Percentiles rank a stretch among this genome's conserved stretches.
phyloP scores from a whole-genome alignment of 1,139 yeast species.

The Pneumocystis canis region DNA sequence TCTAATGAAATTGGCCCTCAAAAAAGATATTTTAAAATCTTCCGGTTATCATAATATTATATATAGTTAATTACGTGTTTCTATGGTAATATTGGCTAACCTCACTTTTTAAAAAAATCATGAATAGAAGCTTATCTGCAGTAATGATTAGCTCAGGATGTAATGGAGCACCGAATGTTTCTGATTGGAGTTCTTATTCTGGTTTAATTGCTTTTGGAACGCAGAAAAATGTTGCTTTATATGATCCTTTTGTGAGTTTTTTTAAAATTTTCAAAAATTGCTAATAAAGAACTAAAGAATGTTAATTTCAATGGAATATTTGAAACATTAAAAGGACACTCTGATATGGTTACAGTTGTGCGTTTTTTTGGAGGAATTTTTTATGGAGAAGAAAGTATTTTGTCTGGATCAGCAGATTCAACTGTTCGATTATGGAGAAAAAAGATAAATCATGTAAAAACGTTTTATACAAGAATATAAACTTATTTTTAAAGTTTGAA shows the following conservation, averaged over 20 bases:
- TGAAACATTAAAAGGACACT: constrained; percentile 23
- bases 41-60: no score
- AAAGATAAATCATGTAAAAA: constrained; percentile 11
- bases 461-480: constrained; percentile 9
- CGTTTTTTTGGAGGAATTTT: constrained; percentile 21
- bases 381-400: constrained; percentile 26
- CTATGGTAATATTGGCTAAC: background rate
- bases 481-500: constrained; percentile 15
- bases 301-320: constrained; percentile 12
- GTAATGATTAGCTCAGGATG: background rate
- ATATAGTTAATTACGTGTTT: no score
- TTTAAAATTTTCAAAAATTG: background rate
- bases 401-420: constrained; percentile 56
- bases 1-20: background rate
- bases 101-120: background rate
- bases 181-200: background rate
- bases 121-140: background rate
- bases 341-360: constrained; percentile 22
- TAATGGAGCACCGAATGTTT: background rate
- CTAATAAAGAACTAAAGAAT: background rate
- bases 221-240: constrained; percentile 5
- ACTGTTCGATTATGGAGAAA: constrained; percentile 46
- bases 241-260: constrained; percentile 6
- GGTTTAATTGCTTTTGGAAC: constrained; percentile 10
- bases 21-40: background rate